These are phyloP conservation scores for Saturnispora besseyi DNA, from an alignment of 805 yeast genomes.

Conservation along the genomic window DNA sequence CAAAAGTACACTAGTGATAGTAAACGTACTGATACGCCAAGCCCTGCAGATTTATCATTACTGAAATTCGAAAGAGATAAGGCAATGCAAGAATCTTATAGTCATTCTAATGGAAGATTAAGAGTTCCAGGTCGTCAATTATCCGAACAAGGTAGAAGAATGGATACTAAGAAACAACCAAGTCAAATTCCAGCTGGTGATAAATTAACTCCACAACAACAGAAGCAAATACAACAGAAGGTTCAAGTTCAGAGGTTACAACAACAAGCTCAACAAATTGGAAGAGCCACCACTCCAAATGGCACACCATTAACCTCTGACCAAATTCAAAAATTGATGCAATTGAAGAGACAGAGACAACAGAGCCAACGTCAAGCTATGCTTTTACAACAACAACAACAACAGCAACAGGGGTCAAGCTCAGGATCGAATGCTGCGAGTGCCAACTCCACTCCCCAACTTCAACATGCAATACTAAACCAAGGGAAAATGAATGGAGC, in stretches of 20 bases:
- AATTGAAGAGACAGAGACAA: conserved; percentile 40
- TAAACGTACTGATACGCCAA: conserved; percentile 43
- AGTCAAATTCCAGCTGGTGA: conserved; percentile 5
- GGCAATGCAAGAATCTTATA: conserved; percentile 67
- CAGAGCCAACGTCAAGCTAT: conserved; percentile 23
- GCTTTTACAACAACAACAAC: conserved; percentile 31
- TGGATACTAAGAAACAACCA: conserved; percentile 9
- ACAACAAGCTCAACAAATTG: conserved; percentile 4
- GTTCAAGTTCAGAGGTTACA: background rate
- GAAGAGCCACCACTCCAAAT: conserved; percentile 40
- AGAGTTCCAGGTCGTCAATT: conserved; percentile 16
- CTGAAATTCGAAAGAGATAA: conserved; percentile 81
- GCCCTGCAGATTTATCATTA: conserved; percentile 78
- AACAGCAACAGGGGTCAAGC: conserved; percentile 22
- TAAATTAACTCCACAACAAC: conserved; percentile 10
- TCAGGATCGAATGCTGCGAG: conserved; percentile 16
- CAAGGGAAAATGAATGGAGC: background rate
- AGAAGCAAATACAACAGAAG: background rate
- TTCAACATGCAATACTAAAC: background rate
- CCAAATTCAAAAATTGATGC: conserved; percentile 50
- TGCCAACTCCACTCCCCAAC: background rate
- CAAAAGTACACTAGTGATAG: conserved; percentile 24
- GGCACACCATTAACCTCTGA: conserved; percentile 53
- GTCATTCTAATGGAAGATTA: conserved; percentile 24
- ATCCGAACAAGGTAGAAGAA: conserved; percentile 12